phyloP scores from a whole-genome alignment of 2,329 filamentous ascomycete genomes.

The Scytalidium lignicola region DNA sequence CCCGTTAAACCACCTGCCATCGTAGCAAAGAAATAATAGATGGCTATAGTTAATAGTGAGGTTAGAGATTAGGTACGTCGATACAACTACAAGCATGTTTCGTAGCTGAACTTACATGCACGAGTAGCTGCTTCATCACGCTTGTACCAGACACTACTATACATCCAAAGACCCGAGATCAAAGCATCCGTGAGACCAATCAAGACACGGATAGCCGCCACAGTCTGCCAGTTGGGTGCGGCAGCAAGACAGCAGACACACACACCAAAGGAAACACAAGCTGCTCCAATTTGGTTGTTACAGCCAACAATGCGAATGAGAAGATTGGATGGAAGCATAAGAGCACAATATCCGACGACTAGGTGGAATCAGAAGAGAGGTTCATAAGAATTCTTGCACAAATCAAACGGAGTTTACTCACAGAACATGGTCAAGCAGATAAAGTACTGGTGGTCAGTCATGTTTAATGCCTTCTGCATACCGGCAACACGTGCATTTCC shows the following conservation, averaged over 20 bases:
- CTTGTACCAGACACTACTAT: not conserved
- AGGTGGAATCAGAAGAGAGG: not conserved
- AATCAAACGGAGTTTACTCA: too few relatives aligned
- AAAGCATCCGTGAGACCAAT: not conserved
- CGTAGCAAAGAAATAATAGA: slow-evolving; percentile 13
- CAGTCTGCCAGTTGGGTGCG: not conserved
- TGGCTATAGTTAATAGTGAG: too few relatives aligned
- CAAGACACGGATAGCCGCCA: not conserved
- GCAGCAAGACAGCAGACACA: not conserved
- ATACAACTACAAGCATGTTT: not conserved
- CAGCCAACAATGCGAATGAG: not conserved
- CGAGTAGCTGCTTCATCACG: not conserved
- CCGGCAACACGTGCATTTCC: slow-evolving; percentile 3
- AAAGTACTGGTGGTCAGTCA: not conserved
- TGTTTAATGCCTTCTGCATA: not conserved
- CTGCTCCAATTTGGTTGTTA: not conserved
- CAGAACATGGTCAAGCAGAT: not conserved
- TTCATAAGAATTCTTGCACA: too few relatives aligned
- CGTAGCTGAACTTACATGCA: not conserved
- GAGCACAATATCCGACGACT: not conserved
- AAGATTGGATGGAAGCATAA: not conserved
- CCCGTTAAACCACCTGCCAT: slow-evolving; percentile 14
- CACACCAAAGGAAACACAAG: not conserved
- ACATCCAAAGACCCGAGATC: not conserved
- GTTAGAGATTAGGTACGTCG: not conserved